Evolutionary conservation across 345 rosid species (phyloP).

Genomic region (Lepidium aucheri): DNA sequence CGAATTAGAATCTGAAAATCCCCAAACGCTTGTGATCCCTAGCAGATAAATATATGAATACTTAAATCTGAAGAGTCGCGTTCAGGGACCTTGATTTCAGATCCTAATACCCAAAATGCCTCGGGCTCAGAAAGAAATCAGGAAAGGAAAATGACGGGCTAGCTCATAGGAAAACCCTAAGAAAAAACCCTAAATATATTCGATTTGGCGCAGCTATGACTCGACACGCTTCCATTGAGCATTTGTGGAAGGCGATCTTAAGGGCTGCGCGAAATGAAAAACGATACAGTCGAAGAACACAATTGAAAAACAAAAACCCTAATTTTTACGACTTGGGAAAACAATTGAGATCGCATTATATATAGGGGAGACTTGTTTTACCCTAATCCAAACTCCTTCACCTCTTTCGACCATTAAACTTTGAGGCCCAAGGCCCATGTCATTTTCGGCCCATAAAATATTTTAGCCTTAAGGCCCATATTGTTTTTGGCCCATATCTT

Average conservation of each 20-base stretch:
- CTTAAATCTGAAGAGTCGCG: neutral
- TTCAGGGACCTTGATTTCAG: neutral
- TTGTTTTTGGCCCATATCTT: neutral
- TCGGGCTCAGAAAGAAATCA: neutral
- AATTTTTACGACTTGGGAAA: neutral
- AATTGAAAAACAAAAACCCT: neutral
- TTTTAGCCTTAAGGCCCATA: neutral
- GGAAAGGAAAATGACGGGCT: neutral
- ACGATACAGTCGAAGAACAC: neutral
- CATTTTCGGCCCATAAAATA: neutral
- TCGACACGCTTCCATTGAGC: constrained; percentile 34
- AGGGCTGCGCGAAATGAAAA: constrained; percentile 13
- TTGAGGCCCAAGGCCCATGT: neutral
- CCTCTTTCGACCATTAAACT: neutral
- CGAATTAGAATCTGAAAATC: constrained; percentile 8
- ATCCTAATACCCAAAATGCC: neutral
- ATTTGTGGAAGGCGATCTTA: constrained; percentile 35
- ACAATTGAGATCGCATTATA: neutral
- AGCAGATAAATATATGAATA: neutral
- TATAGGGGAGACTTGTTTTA: constrained; percentile 6
- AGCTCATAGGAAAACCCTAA: constrained; percentile 21
- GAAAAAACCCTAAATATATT: neutral
- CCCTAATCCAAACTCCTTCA: neutral
- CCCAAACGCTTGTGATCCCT: neutral
- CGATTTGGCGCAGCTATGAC: constrained; percentile 30